Percentiles rank a stretch among this genome's conserved stretches.
Evolutionary conservation across 2,329 filamentous ascomycete species (phyloP).

Genomic region (Fusarium pilosicola): DNA sequence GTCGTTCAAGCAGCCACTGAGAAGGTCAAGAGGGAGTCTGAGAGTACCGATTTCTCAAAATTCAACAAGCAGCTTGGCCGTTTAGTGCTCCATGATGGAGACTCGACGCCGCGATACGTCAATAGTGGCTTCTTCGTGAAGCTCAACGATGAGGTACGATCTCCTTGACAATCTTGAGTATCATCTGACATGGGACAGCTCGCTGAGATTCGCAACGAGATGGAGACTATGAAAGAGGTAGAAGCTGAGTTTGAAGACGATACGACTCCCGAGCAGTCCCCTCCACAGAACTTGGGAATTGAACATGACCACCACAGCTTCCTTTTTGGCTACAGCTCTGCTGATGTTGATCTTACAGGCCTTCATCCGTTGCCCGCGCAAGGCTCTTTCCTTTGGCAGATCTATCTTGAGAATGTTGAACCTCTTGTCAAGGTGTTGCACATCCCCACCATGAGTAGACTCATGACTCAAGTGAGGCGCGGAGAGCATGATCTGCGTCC

Average conservation of each 20-base stretch:
- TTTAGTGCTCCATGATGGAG: conserved; percentile 74
- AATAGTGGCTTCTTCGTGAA: conserved; percentile 81
- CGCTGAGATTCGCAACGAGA: conserved; percentile 31
- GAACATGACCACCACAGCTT: conserved; percentile 31
- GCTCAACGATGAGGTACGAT: conserved; percentile 74
- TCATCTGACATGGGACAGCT: conserved; percentile 15
- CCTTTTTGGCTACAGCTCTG: conserved; percentile 31
- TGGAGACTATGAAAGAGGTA: conserved; percentile 25
- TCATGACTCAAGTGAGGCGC: conserved; percentile 26
- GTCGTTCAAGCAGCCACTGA: conserved; percentile 29
- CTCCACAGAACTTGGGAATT: conserved; percentile 10
- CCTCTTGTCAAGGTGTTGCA: conserved; percentile 33
- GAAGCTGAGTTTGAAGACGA: conserved; percentile 21
- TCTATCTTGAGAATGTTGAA: conserved; percentile 35
- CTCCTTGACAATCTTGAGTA: no score
- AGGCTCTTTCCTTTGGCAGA: conserved; percentile 28
- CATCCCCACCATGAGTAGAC: conserved; percentile 32
- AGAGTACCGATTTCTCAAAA: conserved; percentile 56
- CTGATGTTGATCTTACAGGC: conserved; percentile 16
- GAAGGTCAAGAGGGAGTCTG: conserved; percentile 33
- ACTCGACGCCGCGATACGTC: conserved; percentile 75
- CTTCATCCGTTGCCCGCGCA: conserved; percentile 33
- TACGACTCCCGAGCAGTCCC: conserved; percentile 31
- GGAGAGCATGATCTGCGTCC: conserved; percentile 27
- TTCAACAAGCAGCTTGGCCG: conserved; percentile 56